Evolutionary conservation across 1,284 basidiomycete species (phyloP).

Genomic region (Irpex sp.): DNA sequence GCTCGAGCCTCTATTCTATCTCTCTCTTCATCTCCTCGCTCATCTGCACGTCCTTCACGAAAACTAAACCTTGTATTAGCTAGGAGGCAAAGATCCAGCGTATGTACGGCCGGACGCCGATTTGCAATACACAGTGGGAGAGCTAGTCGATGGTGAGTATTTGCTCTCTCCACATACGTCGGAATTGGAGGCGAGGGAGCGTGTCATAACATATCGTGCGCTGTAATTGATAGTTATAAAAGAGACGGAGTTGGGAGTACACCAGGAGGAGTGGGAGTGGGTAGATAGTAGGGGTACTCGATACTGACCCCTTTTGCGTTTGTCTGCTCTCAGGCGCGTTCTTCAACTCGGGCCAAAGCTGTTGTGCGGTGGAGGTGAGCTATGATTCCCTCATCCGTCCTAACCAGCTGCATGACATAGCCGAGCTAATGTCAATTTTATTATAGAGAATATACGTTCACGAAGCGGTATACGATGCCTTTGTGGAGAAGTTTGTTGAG

Average conservation of each 20-base stretch:
- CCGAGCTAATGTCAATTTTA: background rate
- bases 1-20: background rate
- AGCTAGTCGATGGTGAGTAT: conserved; percentile 82
- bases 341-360: conserved; percentile 96
- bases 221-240: no score
- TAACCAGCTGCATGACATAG: background rate
- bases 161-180: background rate
- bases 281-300: background rate
- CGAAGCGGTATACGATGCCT: conserved; percentile 75
- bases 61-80: conserved; percentile 39
- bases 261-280: no score
- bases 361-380: conserved; percentile 77
- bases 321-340: conserved; percentile 59
- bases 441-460: conserved; percentile 90
- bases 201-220: no score
- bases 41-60: background rate
- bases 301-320: background rate
- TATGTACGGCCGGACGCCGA: conserved; percentile 89
- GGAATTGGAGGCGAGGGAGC: no score
- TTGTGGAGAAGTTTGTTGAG: conserved; percentile 75
- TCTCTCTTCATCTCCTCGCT: background rate
- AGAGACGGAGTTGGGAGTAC: no score
- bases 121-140: conserved; percentile 76
- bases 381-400: background rate
- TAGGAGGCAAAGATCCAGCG: conserved; percentile 95